Base-by-base conservation (phyloP, 2,329 filamentous ascomycete species). In the Colletotrichum noveboracense region DNA sequence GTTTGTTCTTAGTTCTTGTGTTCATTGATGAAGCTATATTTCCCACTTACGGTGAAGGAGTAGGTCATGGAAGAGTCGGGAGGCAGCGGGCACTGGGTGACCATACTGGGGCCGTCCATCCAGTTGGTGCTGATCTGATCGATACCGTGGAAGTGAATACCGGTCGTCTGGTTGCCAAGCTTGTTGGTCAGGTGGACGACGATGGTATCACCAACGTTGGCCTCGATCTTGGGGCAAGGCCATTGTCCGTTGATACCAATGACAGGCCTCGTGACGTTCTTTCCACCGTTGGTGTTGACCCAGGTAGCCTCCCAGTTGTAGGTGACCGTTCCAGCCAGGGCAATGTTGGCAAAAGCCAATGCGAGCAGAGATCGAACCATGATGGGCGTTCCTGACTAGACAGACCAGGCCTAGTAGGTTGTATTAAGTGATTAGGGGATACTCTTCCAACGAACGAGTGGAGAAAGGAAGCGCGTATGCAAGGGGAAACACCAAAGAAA, bases 191-290 rank as follows among this genome's bases (percentile, higher is more conserved):
- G 80, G 72, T 88, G 88, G 55, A 91, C 83, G 8, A 89, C 79
- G 62, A 91, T 73, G 32, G 83, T 87, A 76, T 91, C 90, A 43
- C 89, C 89, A 30, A 87, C 85, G 60, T 83, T 86, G 56, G 87
- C 90, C 73, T 89, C 85, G 34, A 92, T 88, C 7, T 81, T 80
- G 2, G 92, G 92, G 70, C 91, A 88, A 14, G 92, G 92, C 90
- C 92, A 93, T 79, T 89, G 80, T 6, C 88, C 88, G 78, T 94
- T 93, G 81, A 94, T 90, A 14, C 90, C 91, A 16, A 86, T 83
- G 58, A 86, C 83, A 4, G 84, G 81, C 26, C 85, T 80, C 13
- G 76, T 73, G 61, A 83, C 81, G 38, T 85, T 85, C 58, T 62
- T 62, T 72, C 86, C 84, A 1, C 85, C 85, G 8, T 81, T 77